Evolutionary conservation across 2,329 filamentous ascomycete species (phyloP).

Genomic region (Trichoderma afroharzianum): DNA sequence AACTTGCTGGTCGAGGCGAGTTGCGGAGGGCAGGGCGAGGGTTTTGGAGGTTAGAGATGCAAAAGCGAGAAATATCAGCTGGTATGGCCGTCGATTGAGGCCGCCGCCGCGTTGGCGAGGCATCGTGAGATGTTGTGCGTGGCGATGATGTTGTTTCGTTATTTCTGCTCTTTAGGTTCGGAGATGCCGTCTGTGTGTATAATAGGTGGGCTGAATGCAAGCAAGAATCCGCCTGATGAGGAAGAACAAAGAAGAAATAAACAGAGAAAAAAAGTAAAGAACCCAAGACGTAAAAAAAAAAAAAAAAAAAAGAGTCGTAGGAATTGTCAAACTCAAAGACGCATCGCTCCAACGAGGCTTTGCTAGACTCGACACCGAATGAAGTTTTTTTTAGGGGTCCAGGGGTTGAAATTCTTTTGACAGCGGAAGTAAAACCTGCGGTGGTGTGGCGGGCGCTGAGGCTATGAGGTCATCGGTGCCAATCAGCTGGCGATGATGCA

Average conservation of each 20-base stretch:
- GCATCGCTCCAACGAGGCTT: not conserved
- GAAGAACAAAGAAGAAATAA: not conserved
- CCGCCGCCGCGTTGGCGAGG: constrained; percentile 8
- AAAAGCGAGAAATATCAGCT: constrained; percentile 1
- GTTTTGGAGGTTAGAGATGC: not conserved
- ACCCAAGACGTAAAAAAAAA: not conserved
- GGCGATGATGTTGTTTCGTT: not conserved
- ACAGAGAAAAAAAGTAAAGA: not conserved
- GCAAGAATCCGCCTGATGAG: not conserved
- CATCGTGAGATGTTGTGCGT: not conserved
- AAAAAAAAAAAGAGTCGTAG: not conserved
- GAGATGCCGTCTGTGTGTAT: not conserved
- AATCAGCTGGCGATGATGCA: not conserved
- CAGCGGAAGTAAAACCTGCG: not conserved
- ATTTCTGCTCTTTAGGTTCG: not conserved
- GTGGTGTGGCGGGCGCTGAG: not conserved
- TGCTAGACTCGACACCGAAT: not conserved
- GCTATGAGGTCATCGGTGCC: constrained; percentile 18
- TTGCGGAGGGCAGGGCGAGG: not conserved
- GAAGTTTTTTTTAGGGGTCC: constrained; percentile 4
- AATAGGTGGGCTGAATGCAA: not conserved
- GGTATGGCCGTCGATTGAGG: not conserved
- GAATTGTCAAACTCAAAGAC: not conserved
- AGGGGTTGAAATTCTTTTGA: constrained; percentile 13
- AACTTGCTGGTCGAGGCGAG: constrained; percentile 1